Evolutionary conservation across 1,139 yeast genomes (phyloP), one percentile per base, ranked within the genome.

Genomic region (Ogataea hybrid): DNA sequence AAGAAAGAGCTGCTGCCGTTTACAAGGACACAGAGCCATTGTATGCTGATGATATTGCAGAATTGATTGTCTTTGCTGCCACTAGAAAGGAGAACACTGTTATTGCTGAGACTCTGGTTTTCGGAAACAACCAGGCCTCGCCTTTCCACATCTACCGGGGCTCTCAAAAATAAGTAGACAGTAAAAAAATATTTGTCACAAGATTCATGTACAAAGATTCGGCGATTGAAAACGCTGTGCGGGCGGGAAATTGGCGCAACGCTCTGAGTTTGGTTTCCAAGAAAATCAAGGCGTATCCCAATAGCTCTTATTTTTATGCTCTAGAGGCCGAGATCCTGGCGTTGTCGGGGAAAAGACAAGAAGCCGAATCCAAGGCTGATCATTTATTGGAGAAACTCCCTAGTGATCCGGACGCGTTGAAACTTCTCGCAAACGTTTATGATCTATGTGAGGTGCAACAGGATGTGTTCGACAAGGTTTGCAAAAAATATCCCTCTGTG

Each of bases 71-170:
- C 6, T 74, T 73, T 54, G 72, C 71, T n/a, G 65, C 68, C 23
- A 59, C 76, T 8, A 71, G 79, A 64, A 71, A 67, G 48, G 66
- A 62, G 44, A 74, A 73, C 49, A 71, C 77, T 1, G 79, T 74
- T 4, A 61, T 74, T 48, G 78, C 79, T 3, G 78, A 74, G 49
- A 68, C 75, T 7, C 64, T 74, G 47, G 68, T 74, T 2, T 71
- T 72, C 52, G 74, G 77, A 14, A 67, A 70, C 38, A 70, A 73
- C 56, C 79, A 74, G 62, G 79, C 77, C 5, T 76, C 88, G 50
- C 80, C 94, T 12, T 62, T 71, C 48, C 89, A 84, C 57, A 63
- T 76, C 14, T 68, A 75, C 60, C 60, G 71, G 45, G 67, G 63
- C 12, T 10, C 28, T 20, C 25, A 18, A 15, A 25, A 34, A 4